A percentile compares a stretch with the other conserved stretches of the same genome.
phyloP scores from a whole-genome alignment of 345 rosid genomes.

The Fremontodendron californicum region DNA sequence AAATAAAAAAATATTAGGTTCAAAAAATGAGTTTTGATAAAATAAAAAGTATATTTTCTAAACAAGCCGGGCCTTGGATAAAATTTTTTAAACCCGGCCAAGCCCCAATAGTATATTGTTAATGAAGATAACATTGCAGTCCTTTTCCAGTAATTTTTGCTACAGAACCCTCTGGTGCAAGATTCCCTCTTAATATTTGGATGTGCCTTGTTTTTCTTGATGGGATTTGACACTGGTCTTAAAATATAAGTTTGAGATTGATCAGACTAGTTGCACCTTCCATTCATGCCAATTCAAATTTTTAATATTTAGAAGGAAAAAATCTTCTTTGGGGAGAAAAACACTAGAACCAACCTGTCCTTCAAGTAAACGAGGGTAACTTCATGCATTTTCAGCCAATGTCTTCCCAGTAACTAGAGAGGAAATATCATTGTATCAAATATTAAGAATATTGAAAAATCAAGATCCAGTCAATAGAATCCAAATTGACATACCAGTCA shows the following conservation, averaged over 20 bases:
- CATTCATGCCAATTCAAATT: background rate
- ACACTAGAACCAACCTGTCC: constrained; percentile 54
- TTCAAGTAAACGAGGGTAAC: constrained; percentile 61
- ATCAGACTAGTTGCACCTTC: background rate
- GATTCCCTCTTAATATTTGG: too few relatives aligned
- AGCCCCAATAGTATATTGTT: too few relatives aligned
- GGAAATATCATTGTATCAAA: constrained; percentile 13
- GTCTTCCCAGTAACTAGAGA: constrained; percentile 85
- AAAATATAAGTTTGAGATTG: constrained; percentile 32
- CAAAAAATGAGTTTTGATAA: too few relatives aligned
- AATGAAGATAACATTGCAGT: too few relatives aligned
- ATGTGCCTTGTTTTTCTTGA: constrained; percentile 92
- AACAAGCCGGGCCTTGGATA: too few relatives aligned
- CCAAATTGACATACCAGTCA: constrained; percentile 54
- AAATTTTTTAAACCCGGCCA: too few relatives aligned
- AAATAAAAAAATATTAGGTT: too few relatives aligned
- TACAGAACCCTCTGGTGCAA: too few relatives aligned
- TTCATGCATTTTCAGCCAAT: constrained; percentile 66
- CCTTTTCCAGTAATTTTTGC: too few relatives aligned
- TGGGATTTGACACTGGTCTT: constrained; percentile 70
- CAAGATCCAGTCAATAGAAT: background rate
- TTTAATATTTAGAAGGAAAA: background rate
- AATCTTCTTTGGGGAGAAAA: background rate
- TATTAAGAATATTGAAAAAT: background rate
- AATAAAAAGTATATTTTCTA: too few relatives aligned